These are phyloP conservation scores for Saccharomycopsis capsularis DNA, from an alignment of 805 yeast species.

Conservation along the genomic window DNA sequence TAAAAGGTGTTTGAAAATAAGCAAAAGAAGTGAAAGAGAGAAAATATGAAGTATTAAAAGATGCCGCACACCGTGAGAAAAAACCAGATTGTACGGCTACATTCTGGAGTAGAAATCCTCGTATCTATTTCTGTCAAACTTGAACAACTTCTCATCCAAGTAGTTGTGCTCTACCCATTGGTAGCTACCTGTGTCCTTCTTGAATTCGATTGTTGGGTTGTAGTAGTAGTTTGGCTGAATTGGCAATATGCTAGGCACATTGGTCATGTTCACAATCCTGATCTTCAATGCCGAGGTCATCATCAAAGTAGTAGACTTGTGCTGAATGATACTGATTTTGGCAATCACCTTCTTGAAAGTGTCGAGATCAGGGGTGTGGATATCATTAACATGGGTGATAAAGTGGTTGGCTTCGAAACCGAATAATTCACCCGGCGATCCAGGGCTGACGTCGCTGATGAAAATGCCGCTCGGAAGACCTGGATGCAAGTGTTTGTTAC, in stretches of 20 bases:
- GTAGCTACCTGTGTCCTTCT: constrained; percentile 38
- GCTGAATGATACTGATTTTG: constrained; percentile 22
- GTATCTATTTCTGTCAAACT: constrained; percentile 22
- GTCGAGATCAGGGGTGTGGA: constrained; percentile 22
- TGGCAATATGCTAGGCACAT: constrained; percentile 21
- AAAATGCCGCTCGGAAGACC: constrained; percentile 22
- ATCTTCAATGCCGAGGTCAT: constrained; percentile 23
- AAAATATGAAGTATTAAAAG: too few species aligned
- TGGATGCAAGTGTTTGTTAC: constrained; percentile 21
- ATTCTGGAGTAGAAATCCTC: constrained; percentile 22
- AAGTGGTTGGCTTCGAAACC: constrained; percentile 21
- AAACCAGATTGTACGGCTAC: too few species aligned
- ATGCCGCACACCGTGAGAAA: too few species aligned
- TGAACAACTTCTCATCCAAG: constrained; percentile 22
- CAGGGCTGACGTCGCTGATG: constrained; percentile 21
- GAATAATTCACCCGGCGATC: constrained; percentile 22
- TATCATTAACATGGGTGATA: constrained; percentile 23
- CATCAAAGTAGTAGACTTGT: constrained; percentile 21
- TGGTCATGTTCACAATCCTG: constrained; percentile 21
- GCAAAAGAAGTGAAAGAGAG: too few species aligned
- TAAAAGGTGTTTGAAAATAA: too few species aligned
- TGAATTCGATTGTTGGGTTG: constrained; percentile 54
- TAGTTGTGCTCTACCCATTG: constrained; percentile 44
- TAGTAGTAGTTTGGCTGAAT: constrained; percentile 23
- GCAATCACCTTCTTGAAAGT: constrained; percentile 23